These are phyloP conservation scores for Aspergillus sp. DNA, from an alignment of 2,329 filamentous ascomycete genomes.

Conservation along the genomic window DNA sequence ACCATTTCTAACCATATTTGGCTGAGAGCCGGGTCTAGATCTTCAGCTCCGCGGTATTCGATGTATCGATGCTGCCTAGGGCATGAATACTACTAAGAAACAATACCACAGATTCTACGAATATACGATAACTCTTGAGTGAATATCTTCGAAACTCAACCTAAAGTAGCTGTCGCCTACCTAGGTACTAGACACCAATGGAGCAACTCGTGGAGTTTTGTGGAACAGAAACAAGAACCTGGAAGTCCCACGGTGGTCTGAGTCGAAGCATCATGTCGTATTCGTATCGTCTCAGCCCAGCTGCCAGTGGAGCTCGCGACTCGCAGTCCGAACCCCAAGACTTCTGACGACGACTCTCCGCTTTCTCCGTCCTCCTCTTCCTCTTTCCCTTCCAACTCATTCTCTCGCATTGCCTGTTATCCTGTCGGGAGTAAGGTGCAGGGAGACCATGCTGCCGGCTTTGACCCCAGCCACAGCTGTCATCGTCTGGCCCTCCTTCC, in stretches of 20 bases:
- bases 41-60: neutral
- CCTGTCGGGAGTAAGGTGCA: neutral
- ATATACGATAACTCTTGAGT: too few relatives aligned
- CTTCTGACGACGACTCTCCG: neutral
- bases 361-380: constrained; percentile 2
- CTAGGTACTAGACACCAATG: too few relatives aligned
- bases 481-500: constrained; percentile 1
- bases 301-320: neutral
- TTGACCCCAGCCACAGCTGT: constrained; percentile 14
- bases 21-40: neutral
- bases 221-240: neutral
- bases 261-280: neutral
- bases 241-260: too few relatives aligned
- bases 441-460: constrained; percentile 16
- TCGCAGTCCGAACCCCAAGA: neutral
- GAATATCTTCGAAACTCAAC: too few relatives aligned
- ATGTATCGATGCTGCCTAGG: constrained; percentile 13
- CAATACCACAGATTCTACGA: too few relatives aligned
- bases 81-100: neutral
- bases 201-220: neutral
- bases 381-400: neutral
- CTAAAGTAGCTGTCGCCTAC: too few relatives aligned
- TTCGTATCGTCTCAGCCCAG: constrained; percentile 6
- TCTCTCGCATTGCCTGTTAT: neutral
- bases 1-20: constrained; percentile 2